Base-by-base conservation (phyloP, 129 eudicot species). In the Artemisia tridentata region DNA sequence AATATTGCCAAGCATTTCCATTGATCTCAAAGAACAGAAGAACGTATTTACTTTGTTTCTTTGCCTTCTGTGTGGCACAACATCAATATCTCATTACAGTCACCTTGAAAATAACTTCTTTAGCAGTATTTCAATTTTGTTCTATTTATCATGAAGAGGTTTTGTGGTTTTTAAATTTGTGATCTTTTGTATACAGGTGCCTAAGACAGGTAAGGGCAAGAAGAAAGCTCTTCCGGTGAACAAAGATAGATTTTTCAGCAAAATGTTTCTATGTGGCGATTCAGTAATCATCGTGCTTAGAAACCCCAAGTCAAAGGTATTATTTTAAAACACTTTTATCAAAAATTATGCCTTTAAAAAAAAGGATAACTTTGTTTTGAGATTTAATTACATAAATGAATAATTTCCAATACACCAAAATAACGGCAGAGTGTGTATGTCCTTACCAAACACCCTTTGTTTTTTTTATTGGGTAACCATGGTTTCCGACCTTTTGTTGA, bases 191-290 rank as follows among this genome's bases (percentile, higher is more conserved):
- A 41, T 64, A 16, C 47, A 91, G 96, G 93, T 91, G 16, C 97
- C 97, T 5, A 91, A 88, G 83, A 86, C 97, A 63, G 97, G 97
- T 50, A 91, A 91, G 79, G 97, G 97, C 62, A 91, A 91, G 88
- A 91, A 91, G 88, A 91, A 88, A 82, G 92, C 97, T 63, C 91
- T 80, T 66, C 86, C 93, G 0, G 93, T 91, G 54, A 91, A 91
- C 88, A 88, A 88, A 83, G 96, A 91, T 72, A 82, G 93, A 63
- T 91, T 91, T 77, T 88, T 91, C n/a, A 91, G 96, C 85, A 91
- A 88, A 82, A 88, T 91, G 98, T 91, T 91, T 71, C 96, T 91
- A 8, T 86, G 98, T 50, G 98, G 98, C 15, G 97, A 91, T 83
- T 91, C 97, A 0, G 97, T 91, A 54, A 88, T 91, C 86, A 88